These are phyloP conservation scores for Marasmius sp. DNA, from an alignment of 1,284 basidiomycete species.

Conservation along the genomic window DNA sequence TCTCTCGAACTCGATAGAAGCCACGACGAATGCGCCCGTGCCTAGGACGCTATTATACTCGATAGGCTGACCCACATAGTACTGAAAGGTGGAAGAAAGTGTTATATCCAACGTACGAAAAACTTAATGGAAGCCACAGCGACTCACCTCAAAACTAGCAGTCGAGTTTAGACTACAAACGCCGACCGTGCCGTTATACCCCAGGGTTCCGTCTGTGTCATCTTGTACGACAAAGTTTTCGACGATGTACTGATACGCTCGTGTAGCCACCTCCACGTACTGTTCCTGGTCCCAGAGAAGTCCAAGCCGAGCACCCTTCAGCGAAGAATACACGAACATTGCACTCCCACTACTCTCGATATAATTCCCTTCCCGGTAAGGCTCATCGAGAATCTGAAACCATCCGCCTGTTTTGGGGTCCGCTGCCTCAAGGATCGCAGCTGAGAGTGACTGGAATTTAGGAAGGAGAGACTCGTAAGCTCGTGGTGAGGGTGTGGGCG, in stretches of 20 bases:
- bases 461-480: background rate
- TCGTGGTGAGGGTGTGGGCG: background rate
- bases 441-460: background rate
- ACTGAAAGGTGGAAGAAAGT: background rate
- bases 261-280: background rate
- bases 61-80: conserved; percentile 8
- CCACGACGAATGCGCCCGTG: conserved; percentile 6
- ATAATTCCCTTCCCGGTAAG: background rate
- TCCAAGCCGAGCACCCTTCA: conserved; percentile 4
- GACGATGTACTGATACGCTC: conserved; percentile 2
- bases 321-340: conserved; percentile 3
- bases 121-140: background rate
- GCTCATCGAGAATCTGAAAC: conserved; percentile 4
- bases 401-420: conserved; percentile 2
- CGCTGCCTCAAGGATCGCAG: background rate
- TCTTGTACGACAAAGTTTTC: background rate
- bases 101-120: background rate
- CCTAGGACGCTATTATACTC: conserved; percentile 5
- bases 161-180: conserved; percentile 6
- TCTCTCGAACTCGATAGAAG: conserved; percentile 9
- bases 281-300: background rate
- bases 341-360: conserved; percentile 4
- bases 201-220: background rate
- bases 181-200: conserved; percentile 3
- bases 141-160: conserved; percentile 5